phyloP scores from a whole-genome alignment of 345 rosid species.

The Arabidopsis thaliana region DNA sequence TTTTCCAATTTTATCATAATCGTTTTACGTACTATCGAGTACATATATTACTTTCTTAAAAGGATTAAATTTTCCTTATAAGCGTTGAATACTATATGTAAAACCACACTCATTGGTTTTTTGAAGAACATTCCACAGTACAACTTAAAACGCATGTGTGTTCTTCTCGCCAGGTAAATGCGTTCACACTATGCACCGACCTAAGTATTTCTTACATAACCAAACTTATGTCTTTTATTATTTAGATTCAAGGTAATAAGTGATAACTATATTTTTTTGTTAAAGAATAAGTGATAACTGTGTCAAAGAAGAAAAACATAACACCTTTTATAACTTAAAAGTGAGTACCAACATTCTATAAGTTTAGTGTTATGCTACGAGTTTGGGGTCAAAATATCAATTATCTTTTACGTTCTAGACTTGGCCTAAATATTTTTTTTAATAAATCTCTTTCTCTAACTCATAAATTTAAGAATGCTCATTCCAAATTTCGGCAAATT shows the following conservation, averaged over 20 bases:
- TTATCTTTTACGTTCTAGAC: background rate
- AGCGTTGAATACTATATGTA: slow-evolving; percentile 6
- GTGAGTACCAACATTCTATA: background rate
- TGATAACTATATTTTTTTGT: background rate
- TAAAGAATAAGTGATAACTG: too few relatives aligned
- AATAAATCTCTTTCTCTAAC: background rate
- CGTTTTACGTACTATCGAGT: slow-evolving; percentile 24
- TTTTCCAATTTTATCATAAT: background rate
- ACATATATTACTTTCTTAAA: slow-evolving; percentile 18
- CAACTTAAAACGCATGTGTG: slow-evolving; percentile 43
- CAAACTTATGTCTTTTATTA: slow-evolving; percentile 4
- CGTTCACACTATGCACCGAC: slow-evolving; percentile 41
- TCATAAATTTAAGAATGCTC: too few relatives aligned
- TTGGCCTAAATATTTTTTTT: background rate
- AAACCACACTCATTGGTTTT: slow-evolving; percentile 35
- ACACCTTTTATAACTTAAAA: background rate
- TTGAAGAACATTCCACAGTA: slow-evolving; percentile 43
- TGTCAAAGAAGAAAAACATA: background rate
- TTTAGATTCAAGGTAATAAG: slow-evolving; percentile 8
- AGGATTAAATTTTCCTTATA: background rate
- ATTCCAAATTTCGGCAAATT: background rate
- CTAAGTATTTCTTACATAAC: slow-evolving; percentile 16
- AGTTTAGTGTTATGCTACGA: background rate
- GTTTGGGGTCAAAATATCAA: background rate
- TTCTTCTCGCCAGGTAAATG: slow-evolving; percentile 36